A percentile compares a stretch with the other conserved stretches of the same genome.
Evolutionary conservation across 1,284 basidiomycete species (phyloP).

Genomic region (Fomitopsis palustris): DNA sequence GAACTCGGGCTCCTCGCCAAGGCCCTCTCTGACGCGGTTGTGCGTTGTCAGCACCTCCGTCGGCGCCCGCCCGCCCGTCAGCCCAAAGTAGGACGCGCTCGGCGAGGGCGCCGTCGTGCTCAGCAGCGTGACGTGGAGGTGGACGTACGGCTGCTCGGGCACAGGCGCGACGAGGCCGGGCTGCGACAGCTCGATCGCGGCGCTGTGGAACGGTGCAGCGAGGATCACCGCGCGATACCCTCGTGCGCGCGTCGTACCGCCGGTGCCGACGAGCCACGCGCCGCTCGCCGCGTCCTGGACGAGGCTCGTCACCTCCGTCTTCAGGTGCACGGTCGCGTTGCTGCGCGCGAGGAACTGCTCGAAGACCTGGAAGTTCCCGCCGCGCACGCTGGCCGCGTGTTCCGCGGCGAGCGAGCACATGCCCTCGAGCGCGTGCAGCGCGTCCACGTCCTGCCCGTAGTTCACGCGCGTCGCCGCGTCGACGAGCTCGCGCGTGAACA

Average conservation of each 20-base stretch:
- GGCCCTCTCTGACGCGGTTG: constrained; percentile 44
- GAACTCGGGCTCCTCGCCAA: constrained; percentile 70
- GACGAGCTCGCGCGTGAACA: constrained; percentile 75
- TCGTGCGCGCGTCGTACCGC: constrained; percentile 9
- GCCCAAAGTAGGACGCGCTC: constrained; percentile 71
- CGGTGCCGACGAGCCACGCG: constrained; percentile 35
- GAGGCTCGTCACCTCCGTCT: constrained; percentile 61
- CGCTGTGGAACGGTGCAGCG: constrained; percentile 72
- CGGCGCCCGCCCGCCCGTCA: constrained; percentile 51
- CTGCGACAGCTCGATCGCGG: constrained; percentile 49
- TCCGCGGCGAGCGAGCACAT: constrained; percentile 70
- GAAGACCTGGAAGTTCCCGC: constrained; percentile 89
- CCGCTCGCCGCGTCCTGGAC: constrained; percentile 40
- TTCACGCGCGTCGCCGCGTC: constrained; percentile 87
- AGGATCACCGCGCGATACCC: constrained; percentile 68
- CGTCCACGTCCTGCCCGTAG: constrained; percentile 77
- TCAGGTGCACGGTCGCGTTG: constrained; percentile 64
- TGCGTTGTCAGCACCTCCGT: constrained; percentile 73
- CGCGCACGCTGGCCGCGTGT: constrained; percentile 65
- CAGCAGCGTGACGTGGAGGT: constrained; percentile 87
- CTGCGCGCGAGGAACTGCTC: constrained; percentile 75
- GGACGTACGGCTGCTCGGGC: constrained; percentile 72
- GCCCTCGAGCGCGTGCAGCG: constrained; percentile 82
- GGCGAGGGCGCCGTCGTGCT: constrained; percentile 69
- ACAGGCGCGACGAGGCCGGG: constrained; percentile 43